Percentiles rank a stretch among this genome's conserved stretches.
Evolutionary conservation across 2,329 filamentous ascomycete species (phyloP).

Genomic region (Ceratocystiopsis brevicomis): DNA sequence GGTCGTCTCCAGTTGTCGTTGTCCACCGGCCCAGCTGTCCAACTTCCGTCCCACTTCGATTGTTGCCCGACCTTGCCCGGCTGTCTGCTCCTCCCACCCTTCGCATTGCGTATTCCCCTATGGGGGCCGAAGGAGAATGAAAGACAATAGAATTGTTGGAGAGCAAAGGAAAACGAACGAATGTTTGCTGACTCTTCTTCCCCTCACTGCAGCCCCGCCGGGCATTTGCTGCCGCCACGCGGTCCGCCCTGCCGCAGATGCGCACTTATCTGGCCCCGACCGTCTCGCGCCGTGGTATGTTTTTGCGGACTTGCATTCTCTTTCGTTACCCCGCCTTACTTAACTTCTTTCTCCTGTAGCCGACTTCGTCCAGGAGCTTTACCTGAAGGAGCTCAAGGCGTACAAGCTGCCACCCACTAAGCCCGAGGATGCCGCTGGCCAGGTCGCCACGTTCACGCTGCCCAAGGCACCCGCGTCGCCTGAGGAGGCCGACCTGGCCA

Average conservation of each 20-base stretch:
- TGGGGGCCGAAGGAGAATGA: not conserved
- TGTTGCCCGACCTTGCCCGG: too few species aligned
- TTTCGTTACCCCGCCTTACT: too few species aligned
- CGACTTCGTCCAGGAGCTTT: slow-evolving; percentile 95
- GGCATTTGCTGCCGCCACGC: slow-evolving; percentile 24
- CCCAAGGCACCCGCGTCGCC: slow-evolving; percentile 73
- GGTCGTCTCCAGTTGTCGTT: too few species aligned
- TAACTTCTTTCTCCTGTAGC: slow-evolving; percentile 29
- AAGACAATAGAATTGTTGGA: not conserved
- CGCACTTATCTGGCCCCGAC: slow-evolving; percentile 38
- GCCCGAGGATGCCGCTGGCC: slow-evolving; percentile 69
- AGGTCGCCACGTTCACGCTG: slow-evolving; percentile 70
- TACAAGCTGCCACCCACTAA: slow-evolving; percentile 81
- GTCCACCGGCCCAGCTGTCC: too few species aligned
- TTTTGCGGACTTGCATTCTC: too few species aligned
- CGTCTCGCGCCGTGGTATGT: slow-evolving; percentile 42
- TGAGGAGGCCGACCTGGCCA: slow-evolving; percentile 84
- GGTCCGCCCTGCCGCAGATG: slow-evolving; percentile 8
- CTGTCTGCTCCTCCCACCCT: too few species aligned
- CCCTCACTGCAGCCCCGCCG: slow-evolving; percentile 22
- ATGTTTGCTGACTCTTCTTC: not conserved
- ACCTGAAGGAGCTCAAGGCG: slow-evolving; percentile 85
- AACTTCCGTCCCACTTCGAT: too few species aligned
- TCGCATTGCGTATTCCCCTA: too few species aligned
- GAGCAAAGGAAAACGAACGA: too few species aligned